Evolutionary conservation across 2,329 filamentous ascomycete genomes (phyloP).

Genomic region (Ophiostoma perfectum): DNA sequence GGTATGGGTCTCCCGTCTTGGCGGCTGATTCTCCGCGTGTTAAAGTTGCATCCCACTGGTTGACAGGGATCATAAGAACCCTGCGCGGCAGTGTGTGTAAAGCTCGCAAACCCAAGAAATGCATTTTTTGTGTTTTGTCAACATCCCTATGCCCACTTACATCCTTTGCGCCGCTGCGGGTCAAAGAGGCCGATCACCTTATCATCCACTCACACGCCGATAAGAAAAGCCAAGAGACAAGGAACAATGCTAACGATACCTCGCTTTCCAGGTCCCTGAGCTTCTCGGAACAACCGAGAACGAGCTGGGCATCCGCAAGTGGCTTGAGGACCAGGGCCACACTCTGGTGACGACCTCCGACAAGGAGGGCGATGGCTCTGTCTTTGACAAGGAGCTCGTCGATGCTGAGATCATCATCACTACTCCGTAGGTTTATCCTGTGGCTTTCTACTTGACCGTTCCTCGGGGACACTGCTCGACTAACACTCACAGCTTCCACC

Average conservation of each 20-base stretch:
- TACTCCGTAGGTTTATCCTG: slow-evolving; percentile 63
- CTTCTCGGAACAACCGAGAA: slow-evolving; percentile 96
- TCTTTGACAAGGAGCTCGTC: slow-evolving; percentile 90
- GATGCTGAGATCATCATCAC: slow-evolving; percentile 99
- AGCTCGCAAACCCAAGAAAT: neutral
- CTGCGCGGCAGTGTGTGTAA: neutral
- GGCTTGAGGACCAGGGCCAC: slow-evolving; percentile 96
- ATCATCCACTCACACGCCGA: neutral
- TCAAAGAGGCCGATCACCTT: neutral
- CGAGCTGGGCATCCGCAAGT: slow-evolving; percentile 93
- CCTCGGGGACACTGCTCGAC: neutral
- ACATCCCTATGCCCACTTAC: slow-evolving; percentile 2
- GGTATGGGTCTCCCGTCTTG: neutral
- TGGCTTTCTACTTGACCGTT: too few species aligned
- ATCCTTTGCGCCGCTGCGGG: neutral
- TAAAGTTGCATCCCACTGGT: neutral
- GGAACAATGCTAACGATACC: neutral
- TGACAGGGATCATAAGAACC: neutral
- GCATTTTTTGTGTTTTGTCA: neutral
- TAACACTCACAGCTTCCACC: slow-evolving; percentile 69
- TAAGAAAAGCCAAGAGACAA: slow-evolving; percentile 1
- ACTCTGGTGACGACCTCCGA: slow-evolving; percentile 94
- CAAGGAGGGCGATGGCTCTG: slow-evolving; percentile 90
- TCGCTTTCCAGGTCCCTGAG: slow-evolving; percentile 52
- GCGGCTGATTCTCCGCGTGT: neutral